These are phyloP conservation scores for Leccinum subrobustum DNA, from an alignment of 1,284 basidiomycete species.

Conservation along the genomic window DNA sequence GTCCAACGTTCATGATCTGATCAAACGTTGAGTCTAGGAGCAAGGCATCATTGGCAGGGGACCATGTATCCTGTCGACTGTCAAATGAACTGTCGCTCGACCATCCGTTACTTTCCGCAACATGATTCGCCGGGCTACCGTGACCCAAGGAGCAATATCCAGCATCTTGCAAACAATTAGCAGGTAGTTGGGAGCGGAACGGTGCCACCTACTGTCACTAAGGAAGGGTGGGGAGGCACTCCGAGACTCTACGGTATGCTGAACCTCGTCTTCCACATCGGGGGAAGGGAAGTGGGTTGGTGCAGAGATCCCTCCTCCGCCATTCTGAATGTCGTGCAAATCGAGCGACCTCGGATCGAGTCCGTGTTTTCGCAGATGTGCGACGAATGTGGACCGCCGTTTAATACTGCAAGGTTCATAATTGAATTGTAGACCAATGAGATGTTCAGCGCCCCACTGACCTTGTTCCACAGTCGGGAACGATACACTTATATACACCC, in stretches of 20 bases:
- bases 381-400: constrained; percentile 53
- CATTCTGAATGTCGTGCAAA: constrained; percentile 14
- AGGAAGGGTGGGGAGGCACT: constrained; percentile 5
- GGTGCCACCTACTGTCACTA: constrained; percentile 16
- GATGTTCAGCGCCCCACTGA: constrained; percentile 25
- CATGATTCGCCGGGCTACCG: background rate
- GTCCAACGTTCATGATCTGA: constrained; percentile 3
- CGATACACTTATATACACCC: constrained; percentile 45
- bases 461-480: constrained; percentile 46
- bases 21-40: constrained; percentile 4
- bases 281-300: constrained; percentile 1
- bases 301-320: background rate
- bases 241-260: constrained; percentile 7
- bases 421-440: background rate
- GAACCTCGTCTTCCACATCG: background rate
- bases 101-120: constrained; percentile 6
- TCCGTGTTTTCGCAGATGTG: constrained; percentile 52
- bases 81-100: constrained; percentile 6
- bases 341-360: constrained; percentile 31
- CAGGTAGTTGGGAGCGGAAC: background rate
- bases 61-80: constrained; percentile 8
- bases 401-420: constrained; percentile 48
- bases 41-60: background rate
- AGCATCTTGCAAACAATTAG: constrained; percentile 19
- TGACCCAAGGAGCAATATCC: constrained; percentile 2